Evolutionary conservation across 495 filamentous ascomycete genomes (phyloP).

Genomic region (Annulohypoxylon moriforme): DNA sequence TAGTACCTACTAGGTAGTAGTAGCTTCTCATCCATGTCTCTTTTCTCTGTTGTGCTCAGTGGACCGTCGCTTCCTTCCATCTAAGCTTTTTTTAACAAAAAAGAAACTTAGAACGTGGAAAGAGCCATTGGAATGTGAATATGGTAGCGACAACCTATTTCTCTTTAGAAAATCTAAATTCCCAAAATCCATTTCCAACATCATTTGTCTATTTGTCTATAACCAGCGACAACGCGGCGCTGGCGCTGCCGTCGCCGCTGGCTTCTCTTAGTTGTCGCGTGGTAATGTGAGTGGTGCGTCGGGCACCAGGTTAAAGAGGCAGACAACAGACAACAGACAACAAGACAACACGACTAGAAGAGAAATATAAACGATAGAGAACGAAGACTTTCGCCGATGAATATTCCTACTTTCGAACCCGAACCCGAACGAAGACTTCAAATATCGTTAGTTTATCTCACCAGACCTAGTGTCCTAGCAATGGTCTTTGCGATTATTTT

Average conservation of each 20-base stretch:
- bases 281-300: conserved; percentile 24
- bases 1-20: too few relatives aligned
- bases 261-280: conserved; percentile 16
- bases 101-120: neutral
- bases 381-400: neutral
- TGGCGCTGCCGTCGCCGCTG: conserved; percentile 39
- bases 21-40: neutral
- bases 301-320: conserved; percentile 30
- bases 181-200: neutral
- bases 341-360: neutral
- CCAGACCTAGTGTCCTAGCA: neutral
- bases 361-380: neutral
- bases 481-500: conserved; percentile 14
- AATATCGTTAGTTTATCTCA: neutral
- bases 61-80: neutral
- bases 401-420: neutral
- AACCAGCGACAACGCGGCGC: conserved; percentile 36
- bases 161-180: conserved; percentile 13
- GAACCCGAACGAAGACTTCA: neutral
- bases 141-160: conserved; percentile 27
- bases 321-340: too few relatives aligned
- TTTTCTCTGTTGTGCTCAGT: conserved; percentile 16
- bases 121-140: conserved; percentile 38
- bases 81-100: neutral
- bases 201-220: neutral